phyloP scores from a whole-genome alignment of 1,284 basidiomycete genomes.

The Leucoagaricus sp. region DNA sequence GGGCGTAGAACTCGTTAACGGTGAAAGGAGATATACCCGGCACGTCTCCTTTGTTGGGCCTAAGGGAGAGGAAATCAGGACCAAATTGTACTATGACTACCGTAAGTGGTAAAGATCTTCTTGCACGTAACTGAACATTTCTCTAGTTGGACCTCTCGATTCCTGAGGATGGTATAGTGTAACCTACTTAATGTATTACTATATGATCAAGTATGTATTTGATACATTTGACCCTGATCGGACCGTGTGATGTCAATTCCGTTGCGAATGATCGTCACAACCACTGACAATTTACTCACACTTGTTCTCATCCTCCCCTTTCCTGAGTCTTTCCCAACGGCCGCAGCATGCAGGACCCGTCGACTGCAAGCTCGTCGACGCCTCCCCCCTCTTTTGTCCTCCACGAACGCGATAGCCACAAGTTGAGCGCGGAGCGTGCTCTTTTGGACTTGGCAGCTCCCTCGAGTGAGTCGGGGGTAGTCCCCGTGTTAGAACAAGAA shows the following conservation, averaged over 20 bases:
- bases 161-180: neutral
- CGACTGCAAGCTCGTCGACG: conserved; percentile 5
- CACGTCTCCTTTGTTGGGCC: conserved; percentile 70
- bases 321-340: neutral
- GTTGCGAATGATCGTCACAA: conserved; percentile 1
- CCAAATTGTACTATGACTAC: conserved; percentile 70
- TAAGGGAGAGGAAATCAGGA: conserved; percentile 54
- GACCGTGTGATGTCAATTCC: neutral
- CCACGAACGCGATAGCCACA: conserved; percentile 5
- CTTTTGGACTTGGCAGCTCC: neutral
- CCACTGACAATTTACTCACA: neutral
- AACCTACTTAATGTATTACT: neutral
- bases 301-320: neutral
- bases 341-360: conserved; percentile 5
- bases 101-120: conserved; percentile 26
- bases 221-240: conserved; percentile 2
- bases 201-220: too few species aligned
- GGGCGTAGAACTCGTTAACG: conserved; percentile 65
- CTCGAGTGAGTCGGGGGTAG: neutral
- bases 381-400: conserved; percentile 8
- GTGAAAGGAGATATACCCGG: conserved; percentile 60
- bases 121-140: neutral
- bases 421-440: neutral
- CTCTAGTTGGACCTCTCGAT: conserved; percentile 17
- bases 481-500: neutral